Base-by-base conservation (phyloP, 192 early-diverging fungal species). In the Coemansia sp. region DNA sequence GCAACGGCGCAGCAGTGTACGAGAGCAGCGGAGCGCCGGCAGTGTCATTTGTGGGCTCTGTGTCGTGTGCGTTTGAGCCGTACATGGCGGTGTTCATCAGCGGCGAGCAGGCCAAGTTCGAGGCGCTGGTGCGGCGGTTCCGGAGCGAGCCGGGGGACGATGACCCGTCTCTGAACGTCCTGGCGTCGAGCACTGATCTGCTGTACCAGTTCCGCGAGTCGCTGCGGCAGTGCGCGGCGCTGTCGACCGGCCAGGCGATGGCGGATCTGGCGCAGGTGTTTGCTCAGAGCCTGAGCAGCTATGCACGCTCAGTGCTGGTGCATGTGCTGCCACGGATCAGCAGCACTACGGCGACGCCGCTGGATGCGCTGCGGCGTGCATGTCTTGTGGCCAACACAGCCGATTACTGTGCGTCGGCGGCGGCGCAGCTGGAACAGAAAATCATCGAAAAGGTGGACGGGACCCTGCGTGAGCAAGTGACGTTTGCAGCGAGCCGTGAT, bases 151-250 rank as follows among this genome's bases (percentile, higher is more conserved):
- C 84, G 2, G 60, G 73, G 25, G 72, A 76, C 45, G 84, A 87
- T 24, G 89, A 88, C 48, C 82, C 86, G 55, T 62, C 57, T 29
- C 67, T 85, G 14, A 76, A 84, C 1, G 93, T 98, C 2, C 60
- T 96, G 29, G 83, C 89, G 7, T 97, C 95, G 4, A 90, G 90
- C 69, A 94, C 92, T 0, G 97, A 99, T 47, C 82, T 99, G 39
- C 94, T 97, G 77, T 85, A 90, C 62, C 91, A 86, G 64, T 98
- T 97, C 83, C 88, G 92, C 19, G 90, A 96, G 64, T 90, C 95
- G 3, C 71, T 99, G 19, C 85, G 85, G 11, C 90, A 92, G 60
- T 96, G 91, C 65, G 87, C 93, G 0, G 89, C 90, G 55, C 73
- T 98, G 43, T 93, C 93, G 3, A 91, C 90, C 0, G 85, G 90